phyloP scores from a whole-genome alignment of 495 filamentous ascomycete genomes.

The Evernia prunastri region DNA sequence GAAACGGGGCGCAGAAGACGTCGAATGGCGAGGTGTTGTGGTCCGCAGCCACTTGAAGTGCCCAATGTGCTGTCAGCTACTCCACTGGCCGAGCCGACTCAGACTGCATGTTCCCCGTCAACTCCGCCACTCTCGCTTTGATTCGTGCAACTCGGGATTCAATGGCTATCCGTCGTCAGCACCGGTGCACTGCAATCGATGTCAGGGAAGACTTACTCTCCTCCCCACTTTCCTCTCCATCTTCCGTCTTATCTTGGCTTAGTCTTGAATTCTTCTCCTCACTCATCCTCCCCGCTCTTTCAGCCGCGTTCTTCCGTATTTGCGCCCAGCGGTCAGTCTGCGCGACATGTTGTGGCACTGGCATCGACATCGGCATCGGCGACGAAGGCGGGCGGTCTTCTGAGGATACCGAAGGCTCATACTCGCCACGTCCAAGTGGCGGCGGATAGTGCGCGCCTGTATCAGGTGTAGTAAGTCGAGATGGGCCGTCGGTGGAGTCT shows the following conservation, averaged over 20 bases:
- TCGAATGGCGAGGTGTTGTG: neutral
- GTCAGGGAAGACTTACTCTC: slow-evolving; percentile 64
- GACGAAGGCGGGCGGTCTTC: slow-evolving; percentile 29
- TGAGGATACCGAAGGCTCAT: slow-evolving; percentile 22
- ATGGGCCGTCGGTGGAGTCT: slow-evolving; percentile 20
- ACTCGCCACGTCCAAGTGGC: slow-evolving; percentile 20
- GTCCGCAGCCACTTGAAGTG: neutral
- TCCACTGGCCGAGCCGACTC: slow-evolving; percentile 2
- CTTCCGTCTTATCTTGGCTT: slow-evolving; percentile 51
- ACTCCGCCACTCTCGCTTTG: slow-evolving; percentile 90
- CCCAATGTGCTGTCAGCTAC: neutral
- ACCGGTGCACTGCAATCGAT: neutral
- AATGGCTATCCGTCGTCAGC: slow-evolving; percentile 56
- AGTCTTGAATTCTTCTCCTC: slow-evolving; percentile 44
- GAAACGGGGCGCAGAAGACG: neutral
- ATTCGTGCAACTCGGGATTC: slow-evolving; percentile 95
- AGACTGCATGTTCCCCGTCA: slow-evolving; percentile 75
- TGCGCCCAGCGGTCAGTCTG: slow-evolving; percentile 78
- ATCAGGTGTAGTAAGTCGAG: slow-evolving; percentile 23
- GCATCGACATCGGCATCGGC: slow-evolving; percentile 26
- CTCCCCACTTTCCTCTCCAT: slow-evolving; percentile 86
- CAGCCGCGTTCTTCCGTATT: slow-evolving; percentile 88
- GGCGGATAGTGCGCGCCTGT: slow-evolving; percentile 22
- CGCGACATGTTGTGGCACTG: neutral
- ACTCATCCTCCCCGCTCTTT: slow-evolving; percentile 55